Evolutionary conservation across 164 flowering plant genomes (phyloP).

Genomic region (Vitis rupestris): DNA sequence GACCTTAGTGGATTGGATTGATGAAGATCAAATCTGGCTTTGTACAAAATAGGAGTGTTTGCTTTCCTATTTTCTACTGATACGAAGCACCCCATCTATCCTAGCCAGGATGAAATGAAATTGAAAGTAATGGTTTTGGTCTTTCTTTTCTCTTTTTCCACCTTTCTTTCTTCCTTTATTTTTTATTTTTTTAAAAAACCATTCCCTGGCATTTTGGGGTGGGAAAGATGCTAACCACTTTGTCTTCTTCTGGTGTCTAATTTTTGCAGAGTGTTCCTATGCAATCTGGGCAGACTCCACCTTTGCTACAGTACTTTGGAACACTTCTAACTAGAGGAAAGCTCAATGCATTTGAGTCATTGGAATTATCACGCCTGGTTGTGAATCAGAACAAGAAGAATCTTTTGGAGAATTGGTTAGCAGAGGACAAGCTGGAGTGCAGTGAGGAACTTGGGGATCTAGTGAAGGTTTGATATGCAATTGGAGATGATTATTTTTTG

Average conservation of each 20-base stretch:
- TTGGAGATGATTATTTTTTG: background rate
- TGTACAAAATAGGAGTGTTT: background rate
- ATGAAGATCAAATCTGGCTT: background rate
- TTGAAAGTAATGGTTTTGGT: background rate
- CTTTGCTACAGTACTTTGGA: constrained; percentile 95
- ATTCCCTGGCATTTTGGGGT: background rate
- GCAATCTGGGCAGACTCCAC: constrained; percentile 98
- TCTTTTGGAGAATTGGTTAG: constrained; percentile 97
- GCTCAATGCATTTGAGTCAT: constrained; percentile 94
- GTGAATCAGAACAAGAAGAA: constrained; percentile 98
- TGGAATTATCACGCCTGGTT: constrained; percentile 97
- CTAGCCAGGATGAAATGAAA: background rate
- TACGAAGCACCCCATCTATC: background rate
- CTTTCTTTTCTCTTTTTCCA: too few relatives aligned
- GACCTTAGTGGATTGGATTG: background rate
- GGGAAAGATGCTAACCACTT: background rate
- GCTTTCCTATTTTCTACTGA: background rate
- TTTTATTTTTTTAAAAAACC: too few relatives aligned
- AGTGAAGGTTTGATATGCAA: constrained; percentile 71
- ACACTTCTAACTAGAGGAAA: constrained; percentile 93
- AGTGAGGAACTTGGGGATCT: constrained; percentile 99
- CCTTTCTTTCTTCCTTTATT: too few relatives aligned
- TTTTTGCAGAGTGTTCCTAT: constrained; percentile 94
- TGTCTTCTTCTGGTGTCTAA: constrained; percentile 4
- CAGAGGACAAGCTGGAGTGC: constrained; percentile 97